A percentile compares a stretch with the other conserved stretches of the same genome.
Evolutionary conservation across 768 basidiomycete genomes (phyloP).

Genomic region (Mycena floridula): DNA sequence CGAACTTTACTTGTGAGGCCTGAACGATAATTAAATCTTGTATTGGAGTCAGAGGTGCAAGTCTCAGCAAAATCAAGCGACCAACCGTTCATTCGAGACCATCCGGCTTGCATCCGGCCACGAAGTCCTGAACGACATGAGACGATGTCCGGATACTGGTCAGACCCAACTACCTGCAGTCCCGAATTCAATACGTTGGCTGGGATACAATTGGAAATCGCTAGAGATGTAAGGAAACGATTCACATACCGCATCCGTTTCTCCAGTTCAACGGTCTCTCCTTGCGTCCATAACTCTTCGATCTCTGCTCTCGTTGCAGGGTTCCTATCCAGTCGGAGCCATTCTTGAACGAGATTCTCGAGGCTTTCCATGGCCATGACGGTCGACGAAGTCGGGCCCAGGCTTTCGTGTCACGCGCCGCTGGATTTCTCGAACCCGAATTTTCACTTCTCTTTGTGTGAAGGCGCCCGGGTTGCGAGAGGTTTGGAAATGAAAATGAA

Average conservation of each 20-base stretch:
- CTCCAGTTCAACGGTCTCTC: slow-evolving; percentile 42
- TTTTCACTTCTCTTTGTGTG: too few species aligned
- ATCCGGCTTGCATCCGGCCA: slow-evolving; percentile 84
- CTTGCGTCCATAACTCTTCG: slow-evolving; percentile 34
- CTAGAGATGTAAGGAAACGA: neutral
- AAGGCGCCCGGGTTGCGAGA: too few species aligned
- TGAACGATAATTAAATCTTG: slow-evolving; percentile 77
- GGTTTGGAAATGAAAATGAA: too few species aligned
- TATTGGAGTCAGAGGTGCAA: slow-evolving; percentile 1
- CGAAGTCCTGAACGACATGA: slow-evolving; percentile 47
- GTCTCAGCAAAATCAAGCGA: neutral
- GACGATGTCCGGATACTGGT: slow-evolving; percentile 1
- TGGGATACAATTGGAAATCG: slow-evolving; percentile 18
- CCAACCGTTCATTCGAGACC: slow-evolving; percentile 81
- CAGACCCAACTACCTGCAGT: slow-evolving; percentile 62
- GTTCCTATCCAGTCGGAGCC: slow-evolving; percentile 37
- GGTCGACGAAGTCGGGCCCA: too few species aligned
- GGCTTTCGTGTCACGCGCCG: too few species aligned
- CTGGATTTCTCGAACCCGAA: too few species aligned
- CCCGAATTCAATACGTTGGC: slow-evolving; percentile 77
- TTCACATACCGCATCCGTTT: slow-evolving; percentile 45
- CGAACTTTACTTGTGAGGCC: slow-evolving; percentile 57
- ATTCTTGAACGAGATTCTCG: slow-evolving; percentile 34
- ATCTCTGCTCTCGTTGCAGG: slow-evolving; percentile 42
- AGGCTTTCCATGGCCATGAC: too few species aligned